These are phyloP conservation scores for Teratosphaeriaceae sp. DNA, from an alignment of 2,329 filamentous ascomycete genomes.

Conservation along the genomic window DNA sequence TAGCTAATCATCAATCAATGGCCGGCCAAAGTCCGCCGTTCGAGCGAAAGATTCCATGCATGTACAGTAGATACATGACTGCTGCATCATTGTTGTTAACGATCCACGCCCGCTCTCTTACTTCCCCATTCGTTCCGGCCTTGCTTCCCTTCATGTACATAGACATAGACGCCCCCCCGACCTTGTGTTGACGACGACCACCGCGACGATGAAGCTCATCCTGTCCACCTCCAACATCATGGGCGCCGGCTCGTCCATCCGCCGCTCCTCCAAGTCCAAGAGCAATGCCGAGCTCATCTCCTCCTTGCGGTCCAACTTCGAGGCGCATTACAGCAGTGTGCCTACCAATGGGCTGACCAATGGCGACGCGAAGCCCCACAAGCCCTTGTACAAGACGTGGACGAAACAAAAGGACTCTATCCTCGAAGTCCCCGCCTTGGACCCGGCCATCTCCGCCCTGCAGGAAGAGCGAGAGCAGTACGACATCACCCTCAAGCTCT, in stretches of 20 bases:
- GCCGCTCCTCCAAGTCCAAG: conserved; percentile 67
- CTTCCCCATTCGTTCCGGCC: neutral
- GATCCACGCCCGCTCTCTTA: neutral
- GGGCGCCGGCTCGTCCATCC: conserved; percentile 74
- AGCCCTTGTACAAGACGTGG: conserved; percentile 52
- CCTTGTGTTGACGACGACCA: neutral
- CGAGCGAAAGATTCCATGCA: no score
- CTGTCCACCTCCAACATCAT: conserved; percentile 92
- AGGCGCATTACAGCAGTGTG: conserved; percentile 16
- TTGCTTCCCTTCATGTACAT: conserved; percentile 4
- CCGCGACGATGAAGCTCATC: conserved; percentile 65
- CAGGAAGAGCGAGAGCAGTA: conserved; percentile 78
- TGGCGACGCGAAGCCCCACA: conserved; percentile 10
- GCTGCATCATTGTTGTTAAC: neutral
- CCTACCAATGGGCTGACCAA: conserved; percentile 9
- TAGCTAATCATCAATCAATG: neutral
- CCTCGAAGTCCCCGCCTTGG: conserved; percentile 61
- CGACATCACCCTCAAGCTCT: conserved; percentile 92
- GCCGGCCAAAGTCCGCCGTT: no score
- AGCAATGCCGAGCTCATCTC: conserved; percentile 92
- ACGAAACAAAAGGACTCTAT: conserved; percentile 57
- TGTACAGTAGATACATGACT: no score
- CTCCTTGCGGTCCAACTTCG: conserved; percentile 77
- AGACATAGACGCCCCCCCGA: neutral
- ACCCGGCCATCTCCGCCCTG: conserved; percentile 64